Percentiles rank a stretch among this genome's conserved stretches.
Conservation (phyloP, 1,284 basidiomycete species). For the Boletus hoseneyae region DNA sequence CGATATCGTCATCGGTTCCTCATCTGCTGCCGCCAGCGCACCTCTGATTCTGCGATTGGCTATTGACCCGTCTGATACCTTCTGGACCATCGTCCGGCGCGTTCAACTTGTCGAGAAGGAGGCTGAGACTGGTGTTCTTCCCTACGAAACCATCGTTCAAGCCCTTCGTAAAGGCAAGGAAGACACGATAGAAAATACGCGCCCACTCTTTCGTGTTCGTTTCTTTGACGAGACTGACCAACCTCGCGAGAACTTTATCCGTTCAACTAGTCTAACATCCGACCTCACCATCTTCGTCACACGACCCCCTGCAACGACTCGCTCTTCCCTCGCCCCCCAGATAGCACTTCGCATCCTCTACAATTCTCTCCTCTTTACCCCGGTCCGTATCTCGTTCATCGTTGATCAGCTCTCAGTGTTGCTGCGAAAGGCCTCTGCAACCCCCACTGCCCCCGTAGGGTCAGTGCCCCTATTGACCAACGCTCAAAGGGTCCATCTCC, state of each 20-base stretch:
- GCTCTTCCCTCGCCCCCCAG: conserved; percentile 71
- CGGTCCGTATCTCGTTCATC: conserved; percentile 72
- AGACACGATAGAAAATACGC: conserved; percentile 47
- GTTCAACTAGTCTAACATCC: conserved; percentile 79
- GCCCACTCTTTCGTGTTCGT: conserved; percentile 87
- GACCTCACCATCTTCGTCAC: conserved; percentile 87
- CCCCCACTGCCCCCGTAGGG: conserved; percentile 64
- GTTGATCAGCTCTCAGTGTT: conserved; percentile 86
- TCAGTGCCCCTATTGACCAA: conserved; percentile 80
- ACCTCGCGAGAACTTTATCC: conserved; percentile 72
- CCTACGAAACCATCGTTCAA: conserved; percentile 78
- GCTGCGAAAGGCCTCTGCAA: conserved; percentile 68
- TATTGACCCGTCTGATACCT: conserved; percentile 85
- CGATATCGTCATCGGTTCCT: conserved; percentile 91
- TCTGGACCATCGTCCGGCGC: conserved; percentile 87
- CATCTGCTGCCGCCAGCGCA: conserved; percentile 72
- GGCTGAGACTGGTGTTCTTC: conserved; percentile 80
- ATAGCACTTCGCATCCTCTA: conserved; percentile 87
- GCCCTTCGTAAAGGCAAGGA: conserved; percentile 71
- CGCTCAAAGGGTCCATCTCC: conserved; percentile 69
- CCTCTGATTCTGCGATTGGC: conserved; percentile 86
- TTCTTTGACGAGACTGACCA: conserved; percentile 93
- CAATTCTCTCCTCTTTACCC: conserved; percentile 93
- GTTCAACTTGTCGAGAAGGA: conserved; percentile 85
- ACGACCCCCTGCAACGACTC: conserved; percentile 62